Base-by-base conservation (phyloP, 208 protist species). In the Wallacemonas collosoma region DNA sequence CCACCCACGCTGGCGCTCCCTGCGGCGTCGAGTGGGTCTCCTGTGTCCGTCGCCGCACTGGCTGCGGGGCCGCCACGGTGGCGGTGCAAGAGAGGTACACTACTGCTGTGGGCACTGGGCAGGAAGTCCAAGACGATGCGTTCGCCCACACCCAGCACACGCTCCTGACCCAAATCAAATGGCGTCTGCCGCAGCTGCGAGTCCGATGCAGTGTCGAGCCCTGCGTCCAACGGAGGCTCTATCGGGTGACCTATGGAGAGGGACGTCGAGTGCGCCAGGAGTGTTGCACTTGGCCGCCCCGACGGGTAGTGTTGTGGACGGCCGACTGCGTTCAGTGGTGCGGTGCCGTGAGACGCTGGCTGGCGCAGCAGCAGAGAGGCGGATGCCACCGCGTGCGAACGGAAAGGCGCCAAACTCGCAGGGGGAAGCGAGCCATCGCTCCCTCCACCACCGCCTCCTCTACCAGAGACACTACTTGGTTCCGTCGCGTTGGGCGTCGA, bases 261-360 rank as follows among this genome's bases (percentile, higher is more conserved):
- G 15, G 60, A 65, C n/a, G 43, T 65, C 41, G 60, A 65, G 60
- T 65, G 43, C 40, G 60, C n/a, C 4, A 65, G 60, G 43, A 50
- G 17, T 8, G 60, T 53, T 9, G 40, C 60, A 41, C 43, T 50
- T 8, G 6, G 45, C 26, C 26, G 26, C 26, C 26, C 26, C 26
- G 26, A 26, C 26, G 26, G 26, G 26, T 26, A 26, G 26, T 26
- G 26, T 26, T 26, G 26, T 26, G 26, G 26, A 26, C 26, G 26
- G 26, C 26, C 26, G 26, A 26, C 26, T 26, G 26, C 26, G 26
- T 26, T 26, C 26, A 26, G 26, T 26, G 26, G 26, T 26, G 26
- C 26, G 26, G 26, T 26, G 26, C 26, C 26, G 26, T 26, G 26
- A 26, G 26, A 26, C 26, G 26, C 26, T 26, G 26, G 26, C 26